Evolutionary conservation across 148 eudicot genomes (phyloP), one percentile per base, ranked within the genome.

Genomic region (Spergularia marina): DNA sequence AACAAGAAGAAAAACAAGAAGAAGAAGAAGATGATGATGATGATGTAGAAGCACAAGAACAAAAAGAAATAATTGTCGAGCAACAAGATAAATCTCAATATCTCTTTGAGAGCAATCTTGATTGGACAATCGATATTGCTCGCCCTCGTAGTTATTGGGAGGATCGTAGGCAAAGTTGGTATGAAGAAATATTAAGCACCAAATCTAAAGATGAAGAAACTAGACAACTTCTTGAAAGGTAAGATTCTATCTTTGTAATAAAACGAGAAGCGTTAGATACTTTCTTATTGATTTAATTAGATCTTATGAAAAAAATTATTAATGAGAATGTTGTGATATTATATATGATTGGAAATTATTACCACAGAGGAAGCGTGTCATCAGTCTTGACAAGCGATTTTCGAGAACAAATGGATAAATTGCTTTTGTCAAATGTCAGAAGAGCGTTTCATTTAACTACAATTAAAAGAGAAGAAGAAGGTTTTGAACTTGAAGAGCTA

Each of bases 121-220:
- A 91, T 39, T 94, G 97, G 98, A 85, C 83, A 58, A 74, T 21
- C 72, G 96, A 91, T 47, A 80, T 94, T 54, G 77, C 92, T 41
- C 93, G 96, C 60, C 97, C 98, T 20, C 87, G 88, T 41, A 87
- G 89, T 81, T 89, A 91, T 49, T 94, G 98, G 98, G 93, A 94
- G 84, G 84, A 66, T 79, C 86, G 82, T 52, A 89, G 97, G 74
- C 85, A 89, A 83, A 88, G 78, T 51, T 82, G 98, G 86, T 94
- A 94, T 52, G 73, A 87, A 70, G 96, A 94, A 79, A 86, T 91
- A 79, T 88, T 83, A 70, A 85, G 83, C 60, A 85, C 90, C 74
- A 77, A 52, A 77, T 53, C 80, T 7, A 78, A 85, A 49, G 87
- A 94, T 73, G 86, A 82, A 71, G 98, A 94, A 30, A 89, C 91